Evolutionary conservation across 805 yeast species (phyloP).

Genomic region (Pichia nakasei): DNA sequence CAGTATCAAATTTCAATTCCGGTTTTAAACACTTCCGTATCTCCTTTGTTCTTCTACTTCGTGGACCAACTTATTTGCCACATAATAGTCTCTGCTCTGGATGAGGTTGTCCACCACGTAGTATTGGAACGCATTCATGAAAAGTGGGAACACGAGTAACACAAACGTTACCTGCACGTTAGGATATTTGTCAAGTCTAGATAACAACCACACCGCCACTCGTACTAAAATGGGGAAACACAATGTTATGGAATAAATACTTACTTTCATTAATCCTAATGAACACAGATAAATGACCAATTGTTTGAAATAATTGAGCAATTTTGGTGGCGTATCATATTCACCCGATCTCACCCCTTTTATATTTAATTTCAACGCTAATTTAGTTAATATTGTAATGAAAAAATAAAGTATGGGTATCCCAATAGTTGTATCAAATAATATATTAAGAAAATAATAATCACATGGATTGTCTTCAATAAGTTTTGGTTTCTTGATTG

Average conservation of each 20-base stretch:
- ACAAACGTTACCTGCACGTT: conserved; percentile 80
- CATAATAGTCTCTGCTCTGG: conserved; percentile 40
- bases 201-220: conserved; percentile 62
- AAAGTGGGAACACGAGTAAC: conserved; percentile 69
- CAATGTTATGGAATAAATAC: conserved; percentile 48
- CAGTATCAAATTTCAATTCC: too few relatives aligned
- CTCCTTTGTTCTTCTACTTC: background rate
- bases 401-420: conserved; percentile 67
- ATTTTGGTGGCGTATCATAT: conserved; percentile 58
- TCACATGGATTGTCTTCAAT: conserved; percentile 67
- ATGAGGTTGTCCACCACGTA: conserved; percentile 67
- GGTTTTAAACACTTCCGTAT: background rate
- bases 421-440: conserved; percentile 90
- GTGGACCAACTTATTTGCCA: conserved; percentile 11
- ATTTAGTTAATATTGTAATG: background rate
- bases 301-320: conserved; percentile 63
- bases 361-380: conserved; percentile 11
- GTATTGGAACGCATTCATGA: conserved; percentile 68
- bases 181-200: conserved; percentile 80
- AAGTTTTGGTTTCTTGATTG: conserved; percentile 16
- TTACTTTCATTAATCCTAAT: conserved; percentile 46
- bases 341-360: conserved; percentile 44
- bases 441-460: conserved; percentile 85
- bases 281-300: conserved; percentile 59
- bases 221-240: conserved; percentile 59